These are phyloP conservation scores for Trametes punicea DNA, from an alignment of 768 basidiomycete species.

Conservation along the genomic window DNA sequence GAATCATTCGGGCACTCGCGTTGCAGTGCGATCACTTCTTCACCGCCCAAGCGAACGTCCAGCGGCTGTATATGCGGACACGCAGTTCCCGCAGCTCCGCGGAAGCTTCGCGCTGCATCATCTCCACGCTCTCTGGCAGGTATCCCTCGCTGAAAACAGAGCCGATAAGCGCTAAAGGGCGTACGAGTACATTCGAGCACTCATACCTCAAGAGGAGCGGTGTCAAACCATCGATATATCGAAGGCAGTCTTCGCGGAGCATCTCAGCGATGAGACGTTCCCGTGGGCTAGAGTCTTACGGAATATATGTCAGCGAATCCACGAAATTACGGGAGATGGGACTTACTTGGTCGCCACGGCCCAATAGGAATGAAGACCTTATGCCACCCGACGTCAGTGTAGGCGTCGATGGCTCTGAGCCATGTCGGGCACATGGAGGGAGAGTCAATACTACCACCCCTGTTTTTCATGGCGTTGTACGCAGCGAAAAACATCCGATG, in stretches of 20 bases:
- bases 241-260: slow-evolving; percentile 27
- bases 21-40: slow-evolving; percentile 25
- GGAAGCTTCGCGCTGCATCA: slow-evolving; percentile 27
- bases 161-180: background rate
- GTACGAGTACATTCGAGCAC: background rate
- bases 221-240: slow-evolving; percentile 28
- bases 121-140: slow-evolving; percentile 29
- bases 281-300: slow-evolving; percentile 21
- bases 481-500: slow-evolving; percentile 31
- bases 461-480: slow-evolving; percentile 33
- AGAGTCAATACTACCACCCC: slow-evolving; percentile 28
- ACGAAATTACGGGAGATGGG: background rate
- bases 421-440: slow-evolving; percentile 29
- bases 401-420: slow-evolving; percentile 26
- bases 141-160: slow-evolving; percentile 27
- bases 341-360: slow-evolving; percentile 29
- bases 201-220: slow-evolving; percentile 29
- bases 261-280: slow-evolving; percentile 30
- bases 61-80: slow-evolving; percentile 29
- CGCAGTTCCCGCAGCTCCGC: slow-evolving; percentile 28
- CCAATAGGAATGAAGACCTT: slow-evolving; percentile 34
- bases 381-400: slow-evolving; percentile 30
- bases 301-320: background rate
- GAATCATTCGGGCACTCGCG: background rate
- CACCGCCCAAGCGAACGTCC: slow-evolving; percentile 34